Conservation (phyloP, 257 asterid species). For the Solanum sitiens region DNA sequence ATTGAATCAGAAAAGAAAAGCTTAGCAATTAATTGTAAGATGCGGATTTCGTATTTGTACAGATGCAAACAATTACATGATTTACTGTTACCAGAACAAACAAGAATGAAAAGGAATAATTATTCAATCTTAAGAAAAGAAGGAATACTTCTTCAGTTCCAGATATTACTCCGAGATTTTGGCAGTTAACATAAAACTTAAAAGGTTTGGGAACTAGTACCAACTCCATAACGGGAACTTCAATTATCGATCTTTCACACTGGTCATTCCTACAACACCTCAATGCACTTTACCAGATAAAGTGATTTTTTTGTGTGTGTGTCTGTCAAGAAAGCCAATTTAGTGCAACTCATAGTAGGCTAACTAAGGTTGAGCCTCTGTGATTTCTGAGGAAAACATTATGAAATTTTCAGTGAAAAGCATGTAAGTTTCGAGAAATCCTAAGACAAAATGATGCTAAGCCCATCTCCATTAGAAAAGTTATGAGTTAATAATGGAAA, state of each 20-base stretch:
- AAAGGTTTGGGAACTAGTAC: background rate
- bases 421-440: background rate
- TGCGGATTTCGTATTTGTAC: background rate
- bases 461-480: background rate
- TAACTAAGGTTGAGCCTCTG: background rate
- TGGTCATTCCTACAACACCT: background rate
- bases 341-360: background rate
- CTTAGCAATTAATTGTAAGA: background rate
- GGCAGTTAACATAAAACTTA: background rate
- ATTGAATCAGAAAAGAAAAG: background rate
- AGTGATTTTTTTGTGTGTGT: background rate
- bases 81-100: background rate
- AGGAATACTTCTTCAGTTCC: background rate
- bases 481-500: background rate
- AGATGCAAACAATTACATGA: background rate
- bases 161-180: background rate
- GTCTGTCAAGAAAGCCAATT: background rate
- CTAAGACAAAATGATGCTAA: background rate
- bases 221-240: background rate
- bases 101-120: background rate
- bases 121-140: background rate
- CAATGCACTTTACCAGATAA: background rate
- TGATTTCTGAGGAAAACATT: background rate
- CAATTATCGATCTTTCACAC: background rate
- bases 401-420: background rate